Conservation (phyloP, 352 stramenopile species). For the Globisporangium orthogonon region DNA sequence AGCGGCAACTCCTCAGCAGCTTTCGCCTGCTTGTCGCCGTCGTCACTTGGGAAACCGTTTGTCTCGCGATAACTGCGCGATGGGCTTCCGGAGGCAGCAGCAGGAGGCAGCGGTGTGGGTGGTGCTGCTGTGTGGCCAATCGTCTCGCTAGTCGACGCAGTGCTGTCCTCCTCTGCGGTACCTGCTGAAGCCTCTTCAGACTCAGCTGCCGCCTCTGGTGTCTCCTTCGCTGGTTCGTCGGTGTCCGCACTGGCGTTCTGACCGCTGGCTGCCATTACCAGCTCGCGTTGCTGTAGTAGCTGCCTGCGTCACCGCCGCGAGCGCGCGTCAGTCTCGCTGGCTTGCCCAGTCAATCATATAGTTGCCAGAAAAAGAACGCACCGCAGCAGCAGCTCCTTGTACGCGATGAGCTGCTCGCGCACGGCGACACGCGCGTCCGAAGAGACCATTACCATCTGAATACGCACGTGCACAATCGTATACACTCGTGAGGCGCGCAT, state of each 20-base stretch:
- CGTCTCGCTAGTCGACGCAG: background rate
- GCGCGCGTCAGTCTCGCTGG: background rate
- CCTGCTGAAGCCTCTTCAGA: too few species aligned
- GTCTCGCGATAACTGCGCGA: background rate
- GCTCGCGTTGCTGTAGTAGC: constrained; percentile 49
- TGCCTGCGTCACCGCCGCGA: constrained; percentile 25
- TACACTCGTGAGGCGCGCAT: constrained; percentile 1
- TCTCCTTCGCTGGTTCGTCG: constrained; percentile 4
- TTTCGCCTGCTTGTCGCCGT: too few species aligned
- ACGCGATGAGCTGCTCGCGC: constrained; percentile 60
- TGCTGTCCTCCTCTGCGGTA: background rate
- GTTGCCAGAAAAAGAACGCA: constrained; percentile 20
- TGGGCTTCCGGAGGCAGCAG: background rate
- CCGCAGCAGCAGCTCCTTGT: constrained; percentile 64
- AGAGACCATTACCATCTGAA: constrained; percentile 49
- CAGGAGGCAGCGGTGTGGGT: too few species aligned
- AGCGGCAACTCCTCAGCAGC: background rate
- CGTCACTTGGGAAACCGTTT: background rate
- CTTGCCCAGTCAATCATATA: background rate
- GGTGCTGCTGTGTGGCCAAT: too few species aligned
- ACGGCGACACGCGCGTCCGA: constrained; percentile 40
- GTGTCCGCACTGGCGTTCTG: constrained; percentile 9
- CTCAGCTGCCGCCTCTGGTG: background rate
- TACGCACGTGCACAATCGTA: constrained; percentile 12
- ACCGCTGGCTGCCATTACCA: constrained; percentile 15